Evolutionary conservation across 2,329 filamentous ascomycete species (phyloP).

Genomic region (Sporothrix curviconia): DNA sequence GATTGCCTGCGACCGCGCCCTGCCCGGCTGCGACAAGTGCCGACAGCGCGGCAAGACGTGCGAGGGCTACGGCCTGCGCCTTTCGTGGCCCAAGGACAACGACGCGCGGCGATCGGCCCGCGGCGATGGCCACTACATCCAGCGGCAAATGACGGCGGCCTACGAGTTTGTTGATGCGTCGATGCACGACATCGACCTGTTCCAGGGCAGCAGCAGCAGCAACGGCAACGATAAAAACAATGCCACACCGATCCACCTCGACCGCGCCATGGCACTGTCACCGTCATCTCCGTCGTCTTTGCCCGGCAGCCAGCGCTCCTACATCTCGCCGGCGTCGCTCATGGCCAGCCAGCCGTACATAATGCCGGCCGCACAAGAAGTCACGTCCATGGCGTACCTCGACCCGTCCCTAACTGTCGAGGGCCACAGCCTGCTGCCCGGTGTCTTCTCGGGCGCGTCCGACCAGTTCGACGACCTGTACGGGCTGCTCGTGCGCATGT

Average conservation of each 20-base stretch:
- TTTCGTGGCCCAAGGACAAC: conserved; percentile 17
- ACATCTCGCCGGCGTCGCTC: neutral
- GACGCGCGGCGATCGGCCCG: neutral
- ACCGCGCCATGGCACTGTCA: neutral
- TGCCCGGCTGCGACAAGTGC: conserved; percentile 16
- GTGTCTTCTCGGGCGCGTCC: conserved; percentile 12
- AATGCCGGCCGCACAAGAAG: neutral
- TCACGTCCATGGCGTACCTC: neutral
- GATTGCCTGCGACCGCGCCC: conserved; percentile 16
- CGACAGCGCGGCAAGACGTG: conserved; percentile 10
- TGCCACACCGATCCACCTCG: no score
- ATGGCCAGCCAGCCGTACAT: neutral
- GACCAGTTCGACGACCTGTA: conserved; percentile 19
- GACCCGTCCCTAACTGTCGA: neutral
- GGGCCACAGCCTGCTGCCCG: conserved; percentile 13
- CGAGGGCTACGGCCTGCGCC: conserved; percentile 16
- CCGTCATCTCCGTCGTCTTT: no score
- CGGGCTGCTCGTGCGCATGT: conserved; percentile 20
- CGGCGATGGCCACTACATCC: conserved; percentile 1
- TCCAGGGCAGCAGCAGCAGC: neutral
- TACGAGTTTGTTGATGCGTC: conserved; percentile 15
- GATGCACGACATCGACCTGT: conserved; percentile 7
- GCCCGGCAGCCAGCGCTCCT: neutral
- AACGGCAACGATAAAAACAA: no score
- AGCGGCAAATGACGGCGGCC: neutral